Evolutionary conservation across 2,329 filamentous ascomycete species (phyloP), one percentile per base, ranked within the genome.

Genomic region (Botrytis elliptica): DNA sequence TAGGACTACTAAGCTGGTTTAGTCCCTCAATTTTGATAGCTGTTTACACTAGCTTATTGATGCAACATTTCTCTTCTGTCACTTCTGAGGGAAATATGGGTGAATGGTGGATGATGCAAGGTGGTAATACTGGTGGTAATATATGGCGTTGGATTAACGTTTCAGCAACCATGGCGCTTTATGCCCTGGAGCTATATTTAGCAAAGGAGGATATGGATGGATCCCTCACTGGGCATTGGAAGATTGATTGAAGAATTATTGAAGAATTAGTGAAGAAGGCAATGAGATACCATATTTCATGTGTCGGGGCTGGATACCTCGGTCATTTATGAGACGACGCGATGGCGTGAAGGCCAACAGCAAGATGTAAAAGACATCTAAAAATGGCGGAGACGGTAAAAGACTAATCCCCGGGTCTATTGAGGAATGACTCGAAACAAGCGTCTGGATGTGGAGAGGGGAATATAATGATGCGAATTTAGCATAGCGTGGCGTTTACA

Each of bases 71-170:
- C 80, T 93, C 94, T 8, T 91, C 92, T 18, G 92, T 87, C 25
- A 89, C 84, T 36, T 84, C 87, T 70, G 89, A 92, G 75, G 89
- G 88, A 40, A 84, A 88, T 74, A 88, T 90, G 75, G 88, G 88
- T 25, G 89, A 90, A 75, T 92, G 95, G 86, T 98, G 95, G 94
- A 95, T 91, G 3, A 90, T 93, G 70, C 91, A 95, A 79, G 93
- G 93, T 25, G 93, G 92, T 9, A 93, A 94, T 78, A 86, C 90
- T 6, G 94, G 93, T 20, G 93, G 94, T 29, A 97, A 96, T 80
- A 88, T 93, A 29, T 97, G 94, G 93, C 88, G 95, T 72, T 98
- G 96, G 96, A 88, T 96, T 78, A 99, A 99, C 78, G 87, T 98
- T 60, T 93, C 91, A 9, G 90, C 91, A 68, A 98, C 95, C 0